Percentiles rank a stretch among this genome's conserved stretches.
Conservation (phyloP, 169 alveolate genomes). For the Blepharisma undulans region DNA sequence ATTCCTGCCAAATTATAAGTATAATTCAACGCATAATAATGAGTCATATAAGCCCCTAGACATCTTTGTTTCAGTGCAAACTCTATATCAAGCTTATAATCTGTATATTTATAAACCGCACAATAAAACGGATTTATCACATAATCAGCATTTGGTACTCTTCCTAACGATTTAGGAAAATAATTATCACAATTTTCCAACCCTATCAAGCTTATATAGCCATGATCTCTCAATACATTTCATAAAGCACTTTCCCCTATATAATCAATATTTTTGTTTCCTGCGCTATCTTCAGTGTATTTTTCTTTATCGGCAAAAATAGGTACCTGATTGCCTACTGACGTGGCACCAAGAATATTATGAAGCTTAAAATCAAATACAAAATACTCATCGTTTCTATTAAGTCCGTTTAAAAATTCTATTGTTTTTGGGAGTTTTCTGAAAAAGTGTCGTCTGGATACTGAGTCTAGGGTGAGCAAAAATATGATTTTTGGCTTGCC, state of each 20-base stretch:
- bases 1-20: background rate
- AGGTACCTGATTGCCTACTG: constrained; percentile 20
- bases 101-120: constrained; percentile 1
- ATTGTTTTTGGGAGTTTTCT: constrained; percentile 28
- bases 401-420: background rate
- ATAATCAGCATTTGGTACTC: constrained; percentile 5
- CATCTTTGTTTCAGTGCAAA: constrained; percentile 11
- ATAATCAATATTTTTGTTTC: background rate
- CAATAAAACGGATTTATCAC: constrained; percentile 12
- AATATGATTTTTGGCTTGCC: constrained; percentile 11
- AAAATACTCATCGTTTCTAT: background rate
- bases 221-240: background rate
- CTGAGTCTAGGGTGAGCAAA: background rate
- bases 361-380: constrained; percentile 30
- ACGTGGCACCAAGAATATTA: background rate
- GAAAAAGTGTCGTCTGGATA: constrained; percentile 30
- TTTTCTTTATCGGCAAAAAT: background rate
- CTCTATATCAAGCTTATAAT: background rate
- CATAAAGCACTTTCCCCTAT: constrained; percentile 6
- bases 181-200: constrained; percentile 9
- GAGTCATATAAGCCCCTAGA: constrained; percentile 1
- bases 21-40: background rate
- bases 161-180: background rate
- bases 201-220: background rate
- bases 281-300: background rate